Evolutionary conservation across 441 rosid species (phyloP), one percentile per base, ranked within the genome.

Genomic region (Populus hybrid): DNA sequence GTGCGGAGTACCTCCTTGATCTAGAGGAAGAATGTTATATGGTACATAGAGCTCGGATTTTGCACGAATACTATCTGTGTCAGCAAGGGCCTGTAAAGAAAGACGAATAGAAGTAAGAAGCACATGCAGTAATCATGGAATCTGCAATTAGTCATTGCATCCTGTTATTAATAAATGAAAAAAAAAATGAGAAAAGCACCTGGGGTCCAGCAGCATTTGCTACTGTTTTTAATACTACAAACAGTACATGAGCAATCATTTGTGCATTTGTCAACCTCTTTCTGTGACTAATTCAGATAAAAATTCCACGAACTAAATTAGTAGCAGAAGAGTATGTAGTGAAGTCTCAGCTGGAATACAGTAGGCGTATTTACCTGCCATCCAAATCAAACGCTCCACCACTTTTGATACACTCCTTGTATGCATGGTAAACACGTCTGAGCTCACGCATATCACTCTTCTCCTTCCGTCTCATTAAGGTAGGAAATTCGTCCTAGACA

Each of bases 21-120:
- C 94, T 50, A 94, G 94, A 77, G 98, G 97, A 84, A 96, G 97
- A 86, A 95, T 94, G 90, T 95, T 95, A 85, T 90, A 95, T 0
- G 95, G 92, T 38, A 94, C 89, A 79, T 88, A 90, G 79, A 90
- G 83, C 75, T 86, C 90, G 34, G 97, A 81, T 84, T 85, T 89
- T 28, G 81, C 86, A 26, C 83, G 88, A 70, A 82, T 81, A 75
- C 79, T 79, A 20, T 92, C 93, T 81, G 87, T 82, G 64, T 90
- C 93, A 77, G 90, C 89, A 76, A 86, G 81, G 86, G 95, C 95
- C 98, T 92, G 82, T 78, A 42, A 83, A 79, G 75, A 81, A 68
- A 71, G 16, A 74, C 30, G 20, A 42, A 77, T 1, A 73, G 14
- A 71, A 66, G 50, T 76, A 78, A 65, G 20, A 75, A 30, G 59